These are phyloP conservation scores for Leishmania gerbilli DNA, from an alignment of 208 protist species.

Conservation along the genomic window DNA sequence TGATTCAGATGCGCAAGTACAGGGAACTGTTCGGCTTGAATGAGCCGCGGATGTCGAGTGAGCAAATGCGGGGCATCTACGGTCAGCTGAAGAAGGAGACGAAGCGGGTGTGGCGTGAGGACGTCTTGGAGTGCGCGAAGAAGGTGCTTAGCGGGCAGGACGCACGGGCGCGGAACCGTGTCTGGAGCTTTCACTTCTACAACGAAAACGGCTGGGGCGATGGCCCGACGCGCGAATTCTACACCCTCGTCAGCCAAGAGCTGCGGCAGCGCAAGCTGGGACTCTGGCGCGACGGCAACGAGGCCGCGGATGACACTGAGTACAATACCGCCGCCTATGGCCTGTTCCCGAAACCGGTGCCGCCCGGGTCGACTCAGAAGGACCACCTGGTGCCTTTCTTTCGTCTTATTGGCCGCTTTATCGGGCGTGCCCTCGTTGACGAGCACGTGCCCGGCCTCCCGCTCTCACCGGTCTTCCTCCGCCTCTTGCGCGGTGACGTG, in stretches of 20 bases:
- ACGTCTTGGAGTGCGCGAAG: conserved; percentile 67
- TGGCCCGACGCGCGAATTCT: conserved; percentile 92
- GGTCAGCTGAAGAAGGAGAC: conserved; percentile 34
- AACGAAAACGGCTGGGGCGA: conserved; percentile 87
- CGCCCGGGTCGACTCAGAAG: conserved; percentile 11
- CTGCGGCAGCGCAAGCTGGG: conserved; percentile 59
- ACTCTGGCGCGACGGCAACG: conserved; percentile 60
- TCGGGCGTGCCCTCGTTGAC: conserved; percentile 82
- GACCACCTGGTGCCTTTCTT: conserved; percentile 34
- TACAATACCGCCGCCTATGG: conserved; percentile 47
- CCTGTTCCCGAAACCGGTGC: conserved; percentile 62
- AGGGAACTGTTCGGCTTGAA: conserved; percentile 27
- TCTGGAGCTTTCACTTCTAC: conserved; percentile 92
- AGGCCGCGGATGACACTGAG: conserved; percentile 50
- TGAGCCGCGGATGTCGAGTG: conserved; percentile 19
- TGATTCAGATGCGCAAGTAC: conserved; percentile 35
- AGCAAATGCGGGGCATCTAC: conserved; percentile 21
- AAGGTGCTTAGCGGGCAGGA: conserved; percentile 46
- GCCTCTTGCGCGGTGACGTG: conserved; percentile 75
- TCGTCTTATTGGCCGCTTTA: conserved; percentile 68
- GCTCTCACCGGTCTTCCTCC: conserved; percentile 70
- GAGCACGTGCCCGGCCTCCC: conserved; percentile 70
- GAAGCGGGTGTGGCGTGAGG: conserved; percentile 64
- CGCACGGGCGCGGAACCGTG: conserved; percentile 35
- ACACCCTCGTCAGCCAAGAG: conserved; percentile 73